Evolutionary conservation across 2,329 filamentous ascomycete species (phyloP), one percentile per base, ranked within the genome.

Genomic region (Lojkania enalia): DNA sequence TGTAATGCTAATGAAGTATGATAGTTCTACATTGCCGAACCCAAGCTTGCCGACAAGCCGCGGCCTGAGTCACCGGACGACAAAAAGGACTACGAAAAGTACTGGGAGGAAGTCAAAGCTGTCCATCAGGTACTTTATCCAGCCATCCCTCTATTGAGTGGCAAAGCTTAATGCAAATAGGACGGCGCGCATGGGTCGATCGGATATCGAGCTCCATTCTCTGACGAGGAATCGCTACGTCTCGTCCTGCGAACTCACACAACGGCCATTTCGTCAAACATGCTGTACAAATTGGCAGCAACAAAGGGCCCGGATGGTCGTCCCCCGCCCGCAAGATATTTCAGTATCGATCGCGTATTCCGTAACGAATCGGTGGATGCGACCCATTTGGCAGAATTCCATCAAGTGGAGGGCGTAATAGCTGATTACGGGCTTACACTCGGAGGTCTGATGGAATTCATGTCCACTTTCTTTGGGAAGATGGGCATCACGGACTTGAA

Each of bases 261-360:
- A 3, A 99, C 94, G 21, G 87, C 94, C 40, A 86, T 96, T 52
- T 95, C 88, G 29, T 87, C 92, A 20, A 89, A 88, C 63, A 90
- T 96, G 77, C 82, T 99, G 55, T 86, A 96, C 74, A 90, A 90
- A 66, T 81, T 99, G 40, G 90, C 94, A 20, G 82, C 86, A 44
- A 81, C 87, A 7, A 27, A 16, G 16, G 30, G 30, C 7, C 14
- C 30, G 11, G 30, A 27, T 27, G 23, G 23, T n/a, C 23, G 23
- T 66, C 90, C 88, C 48, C 86, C 88, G 12, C 88, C 89, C 4
- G 90, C 90, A n/a, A 85, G 91, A 51, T 97, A 96, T 77, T 99
- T 99, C 78, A 96, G 90, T 51, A 99, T 99, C 68, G 94, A 99
- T 73, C 85, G 94, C 42, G 94, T 99, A 49, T 99, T 99, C 85